Base-by-base conservation (phyloP, 2,329 filamentous ascomycete genomes). In the Rosellinia necatrix region DNA sequence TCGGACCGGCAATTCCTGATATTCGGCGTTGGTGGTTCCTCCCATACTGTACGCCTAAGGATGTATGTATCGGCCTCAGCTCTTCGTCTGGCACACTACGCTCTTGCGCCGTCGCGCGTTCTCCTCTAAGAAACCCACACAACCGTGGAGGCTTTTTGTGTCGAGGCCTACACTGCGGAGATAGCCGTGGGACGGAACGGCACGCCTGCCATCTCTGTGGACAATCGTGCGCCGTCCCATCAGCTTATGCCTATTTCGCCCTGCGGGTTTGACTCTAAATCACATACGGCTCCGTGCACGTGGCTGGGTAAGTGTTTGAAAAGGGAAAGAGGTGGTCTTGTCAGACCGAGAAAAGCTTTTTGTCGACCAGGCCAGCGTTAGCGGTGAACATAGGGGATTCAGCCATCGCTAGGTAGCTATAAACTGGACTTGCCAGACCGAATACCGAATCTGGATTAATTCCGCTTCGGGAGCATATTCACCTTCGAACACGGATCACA, bases 1-100 rank as follows among this genome's bases (percentile, higher is more conserved):
- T 58, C 55, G 55, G 49, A 34, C 43, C 54, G 49, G 32, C 32
- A 38, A 25, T 49, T 44, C 54, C 54, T 51, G 25, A 24, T 29
- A 12, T 35, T n/a, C 17, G 12, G 21, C 13, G 15, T 25, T 29
- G 29, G n/a, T 30, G 27, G 30, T 51, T 35, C 29, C 29, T 34
- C 19, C n/a, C n/a, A n/a, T n/a, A n/a, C n/a, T n/a, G n/a, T n/a
- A n/a, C n/a, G n/a, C n/a, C n/a, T n/a, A n/a, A n/a, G n/a, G n/a
- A n/a, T n/a, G n/a, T n/a, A n/a, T n/a, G n/a, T n/a, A n/a, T n/a
- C n/a, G n/a, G n/a, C n/a, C n/a, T n/a, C n/a, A n/a, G n/a, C n/a
- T n/a, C n/a, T n/a, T n/a, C n/a, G n/a, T n/a, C n/a, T n/a, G n/a
- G n/a, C n/a, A n/a, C n/a, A n/a, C n/a, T n/a, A n/a, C n/a, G n/a